Conservation (phyloP, 78 protist species). For the Polysphondylium violaceum region DNA sequence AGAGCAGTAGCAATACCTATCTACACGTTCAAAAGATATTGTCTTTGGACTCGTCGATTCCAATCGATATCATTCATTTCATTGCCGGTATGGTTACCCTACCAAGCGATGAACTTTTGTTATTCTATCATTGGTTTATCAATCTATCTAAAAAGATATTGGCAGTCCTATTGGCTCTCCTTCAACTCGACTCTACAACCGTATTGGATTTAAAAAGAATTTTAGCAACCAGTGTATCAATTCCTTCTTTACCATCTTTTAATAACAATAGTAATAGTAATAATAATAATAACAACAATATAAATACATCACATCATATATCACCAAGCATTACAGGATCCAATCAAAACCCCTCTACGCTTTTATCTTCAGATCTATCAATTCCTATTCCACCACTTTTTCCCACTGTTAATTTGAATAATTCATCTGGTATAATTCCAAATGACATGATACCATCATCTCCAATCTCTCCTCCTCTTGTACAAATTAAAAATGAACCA, state of each 20-base stretch:
- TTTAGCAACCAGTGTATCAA: conserved; percentile 41
- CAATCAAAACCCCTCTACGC: not conserved
- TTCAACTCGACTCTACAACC: conserved; percentile 70
- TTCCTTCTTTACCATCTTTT: not conserved
- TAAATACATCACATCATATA: conserved; percentile 1
- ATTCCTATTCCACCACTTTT: conserved; percentile 23
- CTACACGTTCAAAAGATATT: conserved; percentile 52
- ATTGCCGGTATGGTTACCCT: conserved; percentile 62
- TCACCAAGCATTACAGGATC: conserved; percentile 1
- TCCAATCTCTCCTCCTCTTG: not conserved
- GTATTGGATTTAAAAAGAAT: conserved; percentile 46
- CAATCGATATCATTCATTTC: conserved; percentile 74
- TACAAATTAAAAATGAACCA: conserved; percentile 9
- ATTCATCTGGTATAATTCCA: not conserved
- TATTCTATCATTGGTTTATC: conserved; percentile 66
- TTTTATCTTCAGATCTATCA: not conserved
- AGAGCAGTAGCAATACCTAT: not conserved
- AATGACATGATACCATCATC: not conserved
- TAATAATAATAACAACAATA: not conserved
- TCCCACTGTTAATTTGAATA: not conserved
- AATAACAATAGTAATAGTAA: not conserved
- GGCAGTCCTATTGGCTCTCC: conserved; percentile 53
- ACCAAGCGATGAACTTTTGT: conserved; percentile 35
- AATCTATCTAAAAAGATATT: conserved; percentile 48
- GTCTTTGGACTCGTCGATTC: conserved; percentile 57